Conservation (phyloP, 257 asterid genomes). For the Primulina tabacum region DNA sequence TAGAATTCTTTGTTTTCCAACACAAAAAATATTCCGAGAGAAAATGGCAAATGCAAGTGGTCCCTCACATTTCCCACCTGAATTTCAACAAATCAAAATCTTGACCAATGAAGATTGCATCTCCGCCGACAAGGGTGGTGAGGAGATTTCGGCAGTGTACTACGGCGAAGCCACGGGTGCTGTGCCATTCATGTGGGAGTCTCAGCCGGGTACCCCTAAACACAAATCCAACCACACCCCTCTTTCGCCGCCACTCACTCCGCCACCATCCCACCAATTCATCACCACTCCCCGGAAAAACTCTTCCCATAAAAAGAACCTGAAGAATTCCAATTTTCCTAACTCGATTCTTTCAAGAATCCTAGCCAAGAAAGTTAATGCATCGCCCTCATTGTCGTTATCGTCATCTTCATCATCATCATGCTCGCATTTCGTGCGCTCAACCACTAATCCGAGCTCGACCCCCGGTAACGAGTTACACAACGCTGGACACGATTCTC, state of each 20-base stretch:
- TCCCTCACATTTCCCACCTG: conserved; percentile 25
- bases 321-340: conserved; percentile 29
- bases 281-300: conserved; percentile 14
- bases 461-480: conserved; percentile 6
- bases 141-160: conserved; percentile 54
- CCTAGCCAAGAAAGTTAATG: conserved; percentile 24
- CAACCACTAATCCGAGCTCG: conserved; percentile 35
- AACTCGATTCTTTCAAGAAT: conserved; percentile 30
- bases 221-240: conserved; percentile 39
- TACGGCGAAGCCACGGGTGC: conserved; percentile 63
- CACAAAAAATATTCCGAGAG: not conserved
- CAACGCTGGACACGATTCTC: conserved; percentile 33
- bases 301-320: conserved; percentile 24
- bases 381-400: conserved; percentile 18
- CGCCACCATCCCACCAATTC: conserved; percentile 65
- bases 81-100: conserved; percentile 35
- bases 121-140: conserved; percentile 29
- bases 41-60: conserved; percentile 12
- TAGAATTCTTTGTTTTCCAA: not conserved
- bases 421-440: conserved; percentile 39
- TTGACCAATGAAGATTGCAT: conserved; percentile 39
- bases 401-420: conserved; percentile 25
- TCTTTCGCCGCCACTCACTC: conserved; percentile 63
- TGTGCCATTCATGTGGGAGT: conserved; percentile 77
- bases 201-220: conserved; percentile 81